Evolutionary conservation across 2,329 filamentous ascomycete genomes (phyloP).

Genomic region (Sporothrix brasiliensis): DNA sequence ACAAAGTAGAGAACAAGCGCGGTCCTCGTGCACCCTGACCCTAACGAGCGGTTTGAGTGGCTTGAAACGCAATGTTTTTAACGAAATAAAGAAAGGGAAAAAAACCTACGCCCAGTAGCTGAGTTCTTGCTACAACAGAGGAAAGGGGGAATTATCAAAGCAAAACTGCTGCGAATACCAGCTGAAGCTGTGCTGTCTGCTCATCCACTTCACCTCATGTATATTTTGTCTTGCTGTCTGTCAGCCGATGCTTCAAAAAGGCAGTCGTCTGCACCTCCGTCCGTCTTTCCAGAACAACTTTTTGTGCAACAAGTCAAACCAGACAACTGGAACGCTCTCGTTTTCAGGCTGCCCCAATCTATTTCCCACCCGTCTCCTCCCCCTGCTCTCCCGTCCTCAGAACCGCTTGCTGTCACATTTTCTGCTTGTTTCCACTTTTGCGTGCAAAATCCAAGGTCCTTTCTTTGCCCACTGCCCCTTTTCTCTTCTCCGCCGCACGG

Average conservation of each 20-base stretch:
- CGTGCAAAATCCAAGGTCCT: background rate
- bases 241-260: background rate
- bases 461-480: background rate
- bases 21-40: background rate
- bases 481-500: background rate
- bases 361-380: background rate
- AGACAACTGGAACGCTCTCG: background rate
- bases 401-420: constrained; percentile 2
- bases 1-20: background rate
- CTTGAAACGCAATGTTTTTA: background rate
- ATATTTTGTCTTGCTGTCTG: background rate
- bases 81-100: too few species aligned
- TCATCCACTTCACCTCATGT: background rate
- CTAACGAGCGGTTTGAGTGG: constrained; percentile 5
- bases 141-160: background rate
- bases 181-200: background rate
- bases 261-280: background rate
- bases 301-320: background rate
- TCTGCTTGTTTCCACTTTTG: constrained; percentile 25
- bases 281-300: background rate
- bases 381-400: background rate
- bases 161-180: background rate
- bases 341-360: background rate
- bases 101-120: background rate
- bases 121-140: background rate